Conservation (phyloP, 768 basidiomycete genomes). For the Tylopilus subfusipes region DNA sequence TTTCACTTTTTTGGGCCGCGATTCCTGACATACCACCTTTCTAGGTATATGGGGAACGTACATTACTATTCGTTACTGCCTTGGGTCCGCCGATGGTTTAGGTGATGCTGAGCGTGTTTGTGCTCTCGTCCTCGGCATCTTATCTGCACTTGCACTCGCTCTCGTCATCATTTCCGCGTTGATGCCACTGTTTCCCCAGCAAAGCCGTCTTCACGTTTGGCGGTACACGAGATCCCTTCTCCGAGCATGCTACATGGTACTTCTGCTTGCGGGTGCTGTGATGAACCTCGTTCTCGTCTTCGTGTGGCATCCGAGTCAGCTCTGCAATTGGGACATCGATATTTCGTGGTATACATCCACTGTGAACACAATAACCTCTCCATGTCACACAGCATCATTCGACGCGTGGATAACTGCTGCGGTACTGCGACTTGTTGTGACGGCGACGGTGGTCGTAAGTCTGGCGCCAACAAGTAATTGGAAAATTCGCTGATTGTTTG, state of each 20-base stretch:
- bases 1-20: background rate
- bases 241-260: constrained; percentile 42
- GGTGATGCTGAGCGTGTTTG: constrained; percentile 39
- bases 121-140: constrained; percentile 26
- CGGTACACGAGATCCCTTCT: constrained; percentile 23
- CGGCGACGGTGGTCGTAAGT: constrained; percentile 53
- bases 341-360: constrained; percentile 54
- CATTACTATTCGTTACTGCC: constrained; percentile 60
- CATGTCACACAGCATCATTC: constrained; percentile 33
- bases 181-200: constrained; percentile 36
- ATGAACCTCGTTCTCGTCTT: constrained; percentile 55
- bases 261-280: constrained; percentile 50
- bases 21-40: background rate
- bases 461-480: background rate
- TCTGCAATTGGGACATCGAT: constrained; percentile 67
- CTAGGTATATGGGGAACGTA: constrained; percentile 60
- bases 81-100: constrained; percentile 51
- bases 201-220: constrained; percentile 7
- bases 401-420: constrained; percentile 54
- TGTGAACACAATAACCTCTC: constrained; percentile 19
- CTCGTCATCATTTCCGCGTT: constrained; percentile 37
- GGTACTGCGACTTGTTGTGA: constrained; percentile 51
- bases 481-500: constrained; percentile 4
- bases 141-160: constrained; percentile 23
- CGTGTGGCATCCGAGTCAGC: constrained; percentile 46